These are phyloP conservation scores for Penicillium cosmopolitanum DNA, from an alignment of 495 filamentous ascomycete species.

Conservation along the genomic window DNA sequence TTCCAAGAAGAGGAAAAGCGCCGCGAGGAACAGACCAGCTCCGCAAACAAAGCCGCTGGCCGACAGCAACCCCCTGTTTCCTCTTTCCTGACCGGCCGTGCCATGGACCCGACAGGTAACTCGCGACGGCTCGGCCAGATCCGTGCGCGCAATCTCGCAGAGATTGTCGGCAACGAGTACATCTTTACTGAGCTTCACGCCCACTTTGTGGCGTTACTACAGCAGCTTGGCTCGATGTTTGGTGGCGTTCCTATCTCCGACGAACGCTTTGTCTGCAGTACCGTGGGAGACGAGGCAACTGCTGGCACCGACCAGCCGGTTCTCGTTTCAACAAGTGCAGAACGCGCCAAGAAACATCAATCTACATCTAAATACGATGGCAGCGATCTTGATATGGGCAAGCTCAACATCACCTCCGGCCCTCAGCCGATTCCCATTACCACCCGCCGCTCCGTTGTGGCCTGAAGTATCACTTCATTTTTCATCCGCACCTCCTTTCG, in stretches of 20 bases:
- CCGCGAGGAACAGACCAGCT: slow-evolving; percentile 45
- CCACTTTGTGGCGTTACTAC: slow-evolving; percentile 72
- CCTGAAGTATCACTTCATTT: slow-evolving; percentile 26
- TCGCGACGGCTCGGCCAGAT: slow-evolving; percentile 55
- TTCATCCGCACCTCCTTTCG: slow-evolving; percentile 20
- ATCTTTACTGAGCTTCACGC: slow-evolving; percentile 89
- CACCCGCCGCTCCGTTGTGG: slow-evolving; percentile 44
- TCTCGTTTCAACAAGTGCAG: slow-evolving; percentile 23
- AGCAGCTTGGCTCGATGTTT: slow-evolving; percentile 62
- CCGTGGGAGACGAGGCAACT: slow-evolving; percentile 38
- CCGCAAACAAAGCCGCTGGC: slow-evolving; percentile 25
- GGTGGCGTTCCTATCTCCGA: slow-evolving; percentile 49
- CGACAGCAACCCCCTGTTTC: slow-evolving; percentile 59
- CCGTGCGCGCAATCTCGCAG: slow-evolving; percentile 76
- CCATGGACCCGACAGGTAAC: slow-evolving; percentile 60
- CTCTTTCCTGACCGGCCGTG: slow-evolving; percentile 65
- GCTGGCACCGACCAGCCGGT: slow-evolving; percentile 25
- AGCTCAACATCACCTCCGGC: slow-evolving; percentile 41
- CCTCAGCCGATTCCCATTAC: slow-evolving; percentile 51
- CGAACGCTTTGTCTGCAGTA: slow-evolving; percentile 49
- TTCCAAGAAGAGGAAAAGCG: slow-evolving; percentile 52
- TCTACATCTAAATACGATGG: slow-evolving; percentile 32
- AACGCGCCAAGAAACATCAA: slow-evolving; percentile 23
- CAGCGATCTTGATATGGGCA: slow-evolving; percentile 41
- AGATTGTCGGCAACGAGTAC: slow-evolving; percentile 82